Conservation (phyloP, 345 rosid species). For the Bruguiera gymnorhiza region DNA sequence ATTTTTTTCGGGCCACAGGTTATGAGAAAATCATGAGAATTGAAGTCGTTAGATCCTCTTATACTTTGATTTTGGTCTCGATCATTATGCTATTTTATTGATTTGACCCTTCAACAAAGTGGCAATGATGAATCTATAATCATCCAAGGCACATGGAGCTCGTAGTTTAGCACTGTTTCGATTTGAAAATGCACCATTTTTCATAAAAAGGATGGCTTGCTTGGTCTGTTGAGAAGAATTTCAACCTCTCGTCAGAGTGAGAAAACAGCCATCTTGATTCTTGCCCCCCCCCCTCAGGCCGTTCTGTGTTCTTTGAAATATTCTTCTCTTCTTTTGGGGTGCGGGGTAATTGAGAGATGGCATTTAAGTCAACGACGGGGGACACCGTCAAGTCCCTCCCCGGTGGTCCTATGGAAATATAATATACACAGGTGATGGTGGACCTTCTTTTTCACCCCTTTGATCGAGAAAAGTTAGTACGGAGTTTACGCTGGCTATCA, state of each 20-base stretch:
- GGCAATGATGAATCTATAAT: not conserved
- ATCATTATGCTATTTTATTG: not conserved
- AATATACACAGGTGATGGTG: not conserved
- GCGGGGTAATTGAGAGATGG: slow-evolving; percentile 17
- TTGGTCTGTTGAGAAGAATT: too few species aligned
- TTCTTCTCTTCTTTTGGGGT: slow-evolving; percentile 26
- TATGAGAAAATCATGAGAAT: not conserved
- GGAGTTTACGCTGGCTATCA: slow-evolving; percentile 36
- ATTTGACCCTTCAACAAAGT: not conserved
- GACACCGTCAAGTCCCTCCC: slow-evolving; percentile 17
- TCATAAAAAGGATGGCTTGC: too few species aligned
- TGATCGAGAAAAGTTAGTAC: slow-evolving; percentile 34
- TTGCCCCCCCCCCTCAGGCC: not conserved
- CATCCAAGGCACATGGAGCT: too few species aligned
- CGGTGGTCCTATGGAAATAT: not conserved
- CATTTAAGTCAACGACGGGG: slow-evolving; percentile 42
- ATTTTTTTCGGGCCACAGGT: not conserved
- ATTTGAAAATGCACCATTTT: too few species aligned
- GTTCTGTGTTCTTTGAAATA: not conserved
- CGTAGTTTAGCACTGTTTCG: too few species aligned
- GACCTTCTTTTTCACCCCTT: slow-evolving; percentile 16
- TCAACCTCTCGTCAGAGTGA: not conserved
- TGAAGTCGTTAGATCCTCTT: not conserved
- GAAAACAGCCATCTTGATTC: not conserved
- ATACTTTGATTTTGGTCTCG: not conserved